A percentile compares a stretch with the other conserved stretches of the same genome.
These are phyloP conservation scores for Neurospora sublineolata DNA, from an alignment of 495 filamentous ascomycete species.

Conservation along the genomic window DNA sequence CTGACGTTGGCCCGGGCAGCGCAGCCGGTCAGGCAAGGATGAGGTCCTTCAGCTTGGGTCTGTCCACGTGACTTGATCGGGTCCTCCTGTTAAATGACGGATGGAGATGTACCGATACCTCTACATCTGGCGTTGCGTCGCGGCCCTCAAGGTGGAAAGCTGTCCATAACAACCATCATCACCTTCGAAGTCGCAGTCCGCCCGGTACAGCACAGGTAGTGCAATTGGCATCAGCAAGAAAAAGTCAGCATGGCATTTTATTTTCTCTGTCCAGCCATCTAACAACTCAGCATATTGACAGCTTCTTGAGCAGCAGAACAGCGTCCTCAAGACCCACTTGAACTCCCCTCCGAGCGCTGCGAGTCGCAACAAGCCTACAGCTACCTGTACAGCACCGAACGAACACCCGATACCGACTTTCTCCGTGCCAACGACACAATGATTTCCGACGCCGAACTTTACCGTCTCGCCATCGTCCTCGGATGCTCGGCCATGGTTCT, in stretches of 20 bases:
- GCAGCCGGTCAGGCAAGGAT: neutral
- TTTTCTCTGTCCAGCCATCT: neutral
- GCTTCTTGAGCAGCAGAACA: neutral
- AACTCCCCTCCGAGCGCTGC: neutral
- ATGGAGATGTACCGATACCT: conserved; percentile 6
- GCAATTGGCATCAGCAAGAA: neutral
- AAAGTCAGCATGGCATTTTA: neutral
- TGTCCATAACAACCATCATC: conserved; percentile 15
- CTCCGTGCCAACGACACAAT: conserved; percentile 35
- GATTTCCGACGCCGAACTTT: conserved; percentile 79
- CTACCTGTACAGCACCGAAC: neutral
- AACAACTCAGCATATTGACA: neutral
- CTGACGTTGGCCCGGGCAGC: neutral
- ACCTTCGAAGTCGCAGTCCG: neutral
- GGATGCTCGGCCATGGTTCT: conserved; percentile 86
- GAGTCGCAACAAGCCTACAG: neutral
- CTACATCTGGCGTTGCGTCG: conserved; percentile 1
- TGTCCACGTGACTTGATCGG: conserved; percentile 8
- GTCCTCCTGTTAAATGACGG: neutral
- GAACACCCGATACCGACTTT: neutral
- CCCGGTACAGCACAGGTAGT: neutral
- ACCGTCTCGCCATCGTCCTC: conserved; percentile 82
- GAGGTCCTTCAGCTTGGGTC: neutral
- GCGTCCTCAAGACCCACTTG: neutral
- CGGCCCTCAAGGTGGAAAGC: conserved; percentile 12